Evolutionary conservation across 306 rosid genomes (phyloP), one percentile per base, ranked within the genome.

Genomic region (Dryas alaskensis): DNA sequence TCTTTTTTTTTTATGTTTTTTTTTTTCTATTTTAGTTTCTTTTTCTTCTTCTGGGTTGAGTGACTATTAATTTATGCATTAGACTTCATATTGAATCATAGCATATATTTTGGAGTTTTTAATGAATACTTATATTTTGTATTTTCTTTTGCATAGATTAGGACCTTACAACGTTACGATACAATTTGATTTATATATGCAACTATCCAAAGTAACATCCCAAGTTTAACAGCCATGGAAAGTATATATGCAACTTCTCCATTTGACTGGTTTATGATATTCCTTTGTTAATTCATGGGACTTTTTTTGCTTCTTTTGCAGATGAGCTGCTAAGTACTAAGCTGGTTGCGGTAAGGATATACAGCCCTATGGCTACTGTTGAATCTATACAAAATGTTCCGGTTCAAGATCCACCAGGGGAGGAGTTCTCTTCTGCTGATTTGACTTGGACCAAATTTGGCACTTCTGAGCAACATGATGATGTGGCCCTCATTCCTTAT

Each of bases 361-460:
- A 64, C 42, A 16, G 66, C 46, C 55, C 42, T n/a, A 88, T 94
- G 99, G 87, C 67, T 71, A 78, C 88, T 61, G 84, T 94, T 72
- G 96, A 89, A 83, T 88, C 95, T 37, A 67, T 88, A 78, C 74
- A 62, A 40, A 82, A 82, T 75, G 78, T 94, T 86, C 89, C 88
- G 27, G 67, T 92, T 73, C 99, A 94, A 88, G 93, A 94, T 76
- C 99, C 97, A n/a, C 72, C 81, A 1, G 90, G 72, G 79, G 96
- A 89, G 59, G 98, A 94, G 48, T 92, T 94, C 62, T 87, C 87
- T 69, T 79, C 97, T 70, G 83, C 87, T 63, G 89, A 92, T 81
- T 80, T 94, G 86, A 87, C 81, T 60, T 92, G 99, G 97, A 90
- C 88, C 76, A 92, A 92, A 83, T 92, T 88, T 83, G 95, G 95